Evolutionary conservation across 2,329 filamentous ascomycete genomes (phyloP), one percentile per base, ranked within the genome.

Genomic region (Aspergillus tubingensis): DNA sequence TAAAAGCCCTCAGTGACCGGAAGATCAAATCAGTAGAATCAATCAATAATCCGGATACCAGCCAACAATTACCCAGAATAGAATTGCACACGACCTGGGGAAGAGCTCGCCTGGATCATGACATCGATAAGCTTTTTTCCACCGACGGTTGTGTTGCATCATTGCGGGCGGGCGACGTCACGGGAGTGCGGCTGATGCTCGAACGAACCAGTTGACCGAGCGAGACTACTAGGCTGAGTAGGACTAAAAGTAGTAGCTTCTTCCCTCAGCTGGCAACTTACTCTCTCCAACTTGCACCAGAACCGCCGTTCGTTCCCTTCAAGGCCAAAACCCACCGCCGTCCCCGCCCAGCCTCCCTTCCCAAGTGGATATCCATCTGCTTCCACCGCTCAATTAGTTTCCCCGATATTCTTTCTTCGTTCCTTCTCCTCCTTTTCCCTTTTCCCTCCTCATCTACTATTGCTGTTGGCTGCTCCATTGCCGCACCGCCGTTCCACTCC

Each of bases 321-420:
- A 36, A 36, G 32, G 39, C 47, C 41, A 11, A 49, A 60, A 61
- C 58, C 59, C 58, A 58, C 63, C 55, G 49, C 39, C 39, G 58
- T 55, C 62, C 59, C 65, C 59, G 59, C 64, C 65, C 62, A 67
- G 60, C 64, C 64, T 66, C 61, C 64, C 50, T 53, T 13, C 61
- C 58, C 50, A 25, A 50, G 41, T 39, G 50, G 52, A 36, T 53
- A 57, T 53, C 25, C 57, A 51, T 53, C 54, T 25, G 23, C 52
- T 48, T 39, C 60, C 49, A 59, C 59, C 61, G 52, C 59, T 60
- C 58, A 67, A 65, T 30, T 54, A 54, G 52, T 55, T 47, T 55
- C 43, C 41, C 53, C 53, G 53, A 43, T 53, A 30, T 65, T 62
- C 53, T 60, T 64, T 57, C 53, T 44, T 23, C 48, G 32, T 41